Conservation (phyloP, 495 filamentous ascomycete genomes). For the Lichina pygmaea region DNA sequence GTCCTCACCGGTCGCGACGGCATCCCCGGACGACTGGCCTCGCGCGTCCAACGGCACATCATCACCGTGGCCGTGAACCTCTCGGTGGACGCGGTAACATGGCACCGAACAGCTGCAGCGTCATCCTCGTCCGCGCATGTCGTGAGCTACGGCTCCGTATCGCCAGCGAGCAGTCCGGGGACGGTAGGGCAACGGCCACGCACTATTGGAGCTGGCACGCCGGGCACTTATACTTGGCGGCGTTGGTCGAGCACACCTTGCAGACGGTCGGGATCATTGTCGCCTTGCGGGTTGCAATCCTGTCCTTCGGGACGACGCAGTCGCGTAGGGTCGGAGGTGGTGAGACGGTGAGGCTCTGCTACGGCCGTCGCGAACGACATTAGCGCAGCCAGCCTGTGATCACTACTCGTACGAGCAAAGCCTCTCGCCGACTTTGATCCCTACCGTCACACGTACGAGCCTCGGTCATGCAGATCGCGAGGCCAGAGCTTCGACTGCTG, state of each 20-base stretch:
- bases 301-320: too few relatives aligned
- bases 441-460: too few relatives aligned
- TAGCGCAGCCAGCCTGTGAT: too few relatives aligned
- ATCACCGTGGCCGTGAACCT: neutral
- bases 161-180: neutral
- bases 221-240: constrained; percentile 38
- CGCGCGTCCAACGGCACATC: neutral
- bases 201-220: constrained; percentile 36
- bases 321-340: too few relatives aligned
- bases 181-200: constrained; percentile 2
- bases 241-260: constrained; percentile 28
- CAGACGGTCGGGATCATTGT: constrained; percentile 13
- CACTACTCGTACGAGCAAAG: too few relatives aligned
- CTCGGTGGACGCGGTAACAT: constrained; percentile 37
- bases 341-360: too few relatives aligned
- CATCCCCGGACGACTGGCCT: too few relatives aligned
- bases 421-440: too few relatives aligned
- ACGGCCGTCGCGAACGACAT: too few relatives aligned
- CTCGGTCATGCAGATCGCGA: too few relatives aligned
- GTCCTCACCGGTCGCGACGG: too few relatives aligned
- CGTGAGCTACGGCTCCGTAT: neutral
- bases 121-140: neutral
- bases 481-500: too few relatives aligned
- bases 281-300: neutral
- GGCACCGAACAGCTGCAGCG: constrained; percentile 34